Evolutionary conservation across 192 early-diverging fungal genomes (phyloP), one percentile per base, ranked within the genome.

Genomic region (Martensiomyces pterosporus): DNA sequence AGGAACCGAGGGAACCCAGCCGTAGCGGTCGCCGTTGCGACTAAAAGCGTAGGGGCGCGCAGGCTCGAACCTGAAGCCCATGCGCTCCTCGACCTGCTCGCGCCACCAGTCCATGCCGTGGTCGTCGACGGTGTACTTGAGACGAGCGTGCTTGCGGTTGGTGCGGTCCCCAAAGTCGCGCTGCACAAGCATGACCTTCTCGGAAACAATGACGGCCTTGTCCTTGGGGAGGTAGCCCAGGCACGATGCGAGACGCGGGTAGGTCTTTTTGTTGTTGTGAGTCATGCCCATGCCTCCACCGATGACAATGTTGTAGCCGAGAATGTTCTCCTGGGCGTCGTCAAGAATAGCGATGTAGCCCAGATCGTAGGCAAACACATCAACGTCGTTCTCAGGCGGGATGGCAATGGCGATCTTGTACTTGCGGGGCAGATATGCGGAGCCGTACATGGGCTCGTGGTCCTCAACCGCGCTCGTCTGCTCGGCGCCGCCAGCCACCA

Each of bases 211-310:
- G 34, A 95, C 71, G 22, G 88, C 92, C 34, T 81, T 58, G 19
- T 89, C 89, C 45, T 82, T 75, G 35, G 87, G 86, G 52, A 80
- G 75, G 74, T 86, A 97, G 43, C 89, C 89, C 25, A 97, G 69
- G 15, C 85, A 48, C 23, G 86, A 64, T 10, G 82, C 92, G 34
- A 91, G 79, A 25, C 86, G 82, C 35, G 94, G 94, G 60, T 93
- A 97, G 7, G 94, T 97, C 80, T 92, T 93, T 58, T 91, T 91
- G 87, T 95, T 97, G 55, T 89, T 88, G 80, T 97, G 94, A 22
- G 94, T 95, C 85, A 90, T 90, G 64, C 94, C 94, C 94, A 97
- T 94, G 39, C 94, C 94, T 58, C 94, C 94, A 55, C 94, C 94
- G 41, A 97, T 86, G 33, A 86, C 84, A 26, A 94, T 85, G 65